Conservation (phyloP, 768 basidiomycete genomes). For the Xerocomellus dryophilus region DNA sequence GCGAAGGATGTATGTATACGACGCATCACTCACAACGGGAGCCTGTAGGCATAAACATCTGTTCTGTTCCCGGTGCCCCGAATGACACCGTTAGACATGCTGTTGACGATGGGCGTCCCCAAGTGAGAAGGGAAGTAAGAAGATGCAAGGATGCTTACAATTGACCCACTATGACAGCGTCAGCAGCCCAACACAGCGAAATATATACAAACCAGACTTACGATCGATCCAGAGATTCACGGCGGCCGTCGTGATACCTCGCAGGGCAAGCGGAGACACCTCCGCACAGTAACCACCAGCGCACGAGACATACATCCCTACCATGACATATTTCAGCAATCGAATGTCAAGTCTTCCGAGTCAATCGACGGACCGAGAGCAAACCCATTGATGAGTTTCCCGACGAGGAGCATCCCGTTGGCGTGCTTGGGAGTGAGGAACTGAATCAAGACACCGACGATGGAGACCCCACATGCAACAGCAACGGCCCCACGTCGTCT, state of each 20-base stretch:
- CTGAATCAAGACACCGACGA: slow-evolving; percentile 23
- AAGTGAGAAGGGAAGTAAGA: neutral
- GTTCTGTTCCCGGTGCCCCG: slow-evolving; percentile 22
- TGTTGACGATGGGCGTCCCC: neutral
- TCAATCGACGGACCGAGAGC: slow-evolving; percentile 16
- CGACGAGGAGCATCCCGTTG: slow-evolving; percentile 25
- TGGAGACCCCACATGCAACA: slow-evolving; percentile 21
- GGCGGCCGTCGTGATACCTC: slow-evolving; percentile 24
- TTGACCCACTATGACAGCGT: slow-evolving; percentile 18
- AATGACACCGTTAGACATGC: slow-evolving; percentile 27
- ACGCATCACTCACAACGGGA: slow-evolving; percentile 23
- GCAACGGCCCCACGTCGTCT: slow-evolving; percentile 27
- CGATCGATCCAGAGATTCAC: slow-evolving; percentile 27
- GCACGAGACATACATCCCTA: slow-evolving; percentile 26
- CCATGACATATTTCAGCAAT: neutral
- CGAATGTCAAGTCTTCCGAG: too few species aligned
- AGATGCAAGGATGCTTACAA: slow-evolving; percentile 10
- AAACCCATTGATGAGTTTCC: slow-evolving; percentile 28
- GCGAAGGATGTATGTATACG: neutral
- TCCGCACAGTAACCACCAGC: slow-evolving; percentile 27
- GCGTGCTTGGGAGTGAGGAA: slow-evolving; percentile 22
- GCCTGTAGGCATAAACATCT: slow-evolving; percentile 24
- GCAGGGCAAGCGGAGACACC: slow-evolving; percentile 28
- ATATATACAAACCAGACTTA: slow-evolving; percentile 1
- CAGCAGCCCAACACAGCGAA: neutral